Evolutionary conservation across 2,329 filamentous ascomycete species (phyloP).

Genomic region (Pseudogymnoascus verrucosus): DNA sequence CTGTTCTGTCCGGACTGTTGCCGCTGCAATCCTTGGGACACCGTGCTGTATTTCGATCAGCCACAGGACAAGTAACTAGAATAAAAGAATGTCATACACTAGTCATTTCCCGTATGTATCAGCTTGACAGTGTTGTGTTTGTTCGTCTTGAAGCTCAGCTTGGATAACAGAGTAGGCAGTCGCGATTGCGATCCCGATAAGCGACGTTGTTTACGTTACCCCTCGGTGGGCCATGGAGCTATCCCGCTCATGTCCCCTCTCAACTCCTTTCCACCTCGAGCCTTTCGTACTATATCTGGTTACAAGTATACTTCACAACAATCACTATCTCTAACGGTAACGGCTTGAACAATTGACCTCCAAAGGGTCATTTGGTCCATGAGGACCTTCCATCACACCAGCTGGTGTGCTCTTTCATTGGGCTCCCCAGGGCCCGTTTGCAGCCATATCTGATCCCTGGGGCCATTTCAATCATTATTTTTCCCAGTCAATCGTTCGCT

Average conservation of each 20-base stretch:
- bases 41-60: slow-evolving; percentile 59
- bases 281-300: neutral
- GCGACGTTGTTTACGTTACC: slow-evolving; percentile 4
- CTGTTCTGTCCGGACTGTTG: slow-evolving; percentile 55
- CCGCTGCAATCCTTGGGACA: slow-evolving; percentile 59
- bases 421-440: neutral
- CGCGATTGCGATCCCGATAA: slow-evolving; percentile 5
- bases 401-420: slow-evolving; percentile 6
- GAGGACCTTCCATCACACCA: slow-evolving; percentile 3
- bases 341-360: neutral
- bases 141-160: neutral
- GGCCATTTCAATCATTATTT: slow-evolving; percentile 5
- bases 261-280: slow-evolving; percentile 3
- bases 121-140: neutral
- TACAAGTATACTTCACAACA: slow-evolving; percentile 2
- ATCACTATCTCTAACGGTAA: slow-evolving; percentile 7
- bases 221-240: neutral
- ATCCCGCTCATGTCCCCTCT: neutral
- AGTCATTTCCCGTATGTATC: slow-evolving; percentile 24
- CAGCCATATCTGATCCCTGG: neutral
- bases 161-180: slow-evolving; percentile 8
- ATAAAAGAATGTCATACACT: slow-evolving; percentile 26
- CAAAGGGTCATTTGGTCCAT: neutral
- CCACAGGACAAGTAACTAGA: slow-evolving; percentile 16
- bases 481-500: slow-evolving; percentile 5